Evolutionary conservation across 495 filamentous ascomycete genomes (phyloP).

Genomic region (Aspergillus kassunensis): DNA sequence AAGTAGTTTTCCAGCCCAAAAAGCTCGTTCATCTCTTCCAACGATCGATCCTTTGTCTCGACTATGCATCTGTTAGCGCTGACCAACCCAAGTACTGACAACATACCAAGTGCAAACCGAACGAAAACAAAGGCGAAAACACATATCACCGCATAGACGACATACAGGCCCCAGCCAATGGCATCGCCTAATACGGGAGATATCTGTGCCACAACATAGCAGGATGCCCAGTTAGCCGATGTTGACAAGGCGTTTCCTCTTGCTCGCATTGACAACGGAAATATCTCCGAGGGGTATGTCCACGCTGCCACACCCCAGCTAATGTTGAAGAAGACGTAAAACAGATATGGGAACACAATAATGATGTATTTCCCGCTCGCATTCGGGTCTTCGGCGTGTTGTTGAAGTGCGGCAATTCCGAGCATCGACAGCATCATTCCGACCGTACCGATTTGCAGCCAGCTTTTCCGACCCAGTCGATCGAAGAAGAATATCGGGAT

Average conservation of each 20-base stretch:
- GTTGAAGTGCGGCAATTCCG: constrained; percentile 56
- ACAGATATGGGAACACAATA: constrained; percentile 72
- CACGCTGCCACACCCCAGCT: constrained; percentile 23
- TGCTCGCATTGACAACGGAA: constrained; percentile 25
- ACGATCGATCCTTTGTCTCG: constrained; percentile 15
- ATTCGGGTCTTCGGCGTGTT: constrained; percentile 32
- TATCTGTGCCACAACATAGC: constrained; percentile 60
- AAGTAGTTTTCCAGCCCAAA: constrained; percentile 21
- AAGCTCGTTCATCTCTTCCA: constrained; percentile 21
- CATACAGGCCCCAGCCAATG: constrained; percentile 67
- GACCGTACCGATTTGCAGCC: constrained; percentile 40
- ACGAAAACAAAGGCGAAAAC: constrained; percentile 53
- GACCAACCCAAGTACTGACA: not conserved
- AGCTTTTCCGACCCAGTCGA: constrained; percentile 20
- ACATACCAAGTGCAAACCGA: constrained; percentile 14
- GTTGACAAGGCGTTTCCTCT: constrained; percentile 26
- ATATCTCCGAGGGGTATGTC: constrained; percentile 24
- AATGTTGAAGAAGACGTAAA: constrained; percentile 64
- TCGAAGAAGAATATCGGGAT: constrained; percentile 22
- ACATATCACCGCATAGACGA: constrained; percentile 65
- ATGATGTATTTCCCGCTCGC: constrained; percentile 64
- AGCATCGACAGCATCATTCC: constrained; percentile 70
- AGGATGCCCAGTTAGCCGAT: constrained; percentile 27
- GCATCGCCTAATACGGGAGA: constrained; percentile 62
- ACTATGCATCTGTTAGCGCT: constrained; percentile 4